Base-by-base conservation (phyloP, 257 asterid species). In the Anisodus tanguticus region DNA sequence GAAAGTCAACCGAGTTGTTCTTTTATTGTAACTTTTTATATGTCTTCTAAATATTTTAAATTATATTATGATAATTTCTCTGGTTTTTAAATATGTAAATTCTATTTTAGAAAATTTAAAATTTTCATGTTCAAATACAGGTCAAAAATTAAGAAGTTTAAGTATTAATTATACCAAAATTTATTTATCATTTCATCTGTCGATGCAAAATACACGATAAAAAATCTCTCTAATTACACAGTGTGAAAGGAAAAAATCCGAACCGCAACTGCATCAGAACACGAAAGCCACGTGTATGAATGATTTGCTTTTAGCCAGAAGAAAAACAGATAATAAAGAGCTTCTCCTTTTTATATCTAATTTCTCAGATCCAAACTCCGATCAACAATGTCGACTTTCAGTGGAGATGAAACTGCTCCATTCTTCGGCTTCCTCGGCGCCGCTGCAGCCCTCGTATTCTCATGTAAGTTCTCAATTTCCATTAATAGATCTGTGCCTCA, bases 331-430 rank as follows among this genome's bases (percentile, higher is more conserved):
- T 64, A 43, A 22, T 26, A 41, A 64, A 64, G 13, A 62, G 6
- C 13, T 1, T 62, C 68, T 62, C 68, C 68, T 6, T 31, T 31
- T 9, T 66, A 66, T 31, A 66, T 31, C 76, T 35, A 6, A 16
- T 8, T 69, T 68, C 59, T 68, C 87, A 80, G 66, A 71, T 71
- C 80, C 47, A 55, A 85, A 71, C 19, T 85, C 87, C 71, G 55
- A 45, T 63, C 58, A 8, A 53, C 51, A 62, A 87, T 87, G 87
- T 81, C 85, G 64, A 51, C 86, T 16, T 84, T 87, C 86, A 87
- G 86, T 58, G 87, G 89, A 17, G 89, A 87, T 84, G 89, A 87
- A 87, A 87, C 89, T 77, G 89, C 89, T 82, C 89, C 89, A 8
- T 87, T 87, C 78, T 87, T 84, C 79, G 89, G 89, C 45, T 87